Conservation (phyloP, 2,329 filamentous ascomycete species). For the Beauveria bassiana region DNA sequence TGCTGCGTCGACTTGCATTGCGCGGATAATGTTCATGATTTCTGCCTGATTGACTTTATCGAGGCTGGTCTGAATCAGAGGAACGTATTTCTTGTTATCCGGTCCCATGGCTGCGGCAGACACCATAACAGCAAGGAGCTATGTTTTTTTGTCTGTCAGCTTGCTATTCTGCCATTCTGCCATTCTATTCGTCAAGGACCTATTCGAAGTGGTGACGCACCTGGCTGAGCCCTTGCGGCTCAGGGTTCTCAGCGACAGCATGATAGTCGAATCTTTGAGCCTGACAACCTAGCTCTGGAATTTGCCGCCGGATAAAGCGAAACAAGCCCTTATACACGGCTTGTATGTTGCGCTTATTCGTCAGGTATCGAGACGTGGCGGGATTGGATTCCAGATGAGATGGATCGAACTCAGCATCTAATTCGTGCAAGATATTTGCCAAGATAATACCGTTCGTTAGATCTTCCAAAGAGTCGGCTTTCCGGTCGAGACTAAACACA, state of each 20-base stretch:
- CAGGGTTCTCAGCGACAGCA: constrained; percentile 48
- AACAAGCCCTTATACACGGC: constrained; percentile 46
- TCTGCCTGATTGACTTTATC: constrained; percentile 36
- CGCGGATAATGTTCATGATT: constrained; percentile 37
- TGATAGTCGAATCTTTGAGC: constrained; percentile 49
- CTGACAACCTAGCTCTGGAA: constrained; percentile 43
- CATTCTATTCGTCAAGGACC: neutral
- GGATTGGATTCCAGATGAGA: constrained; percentile 42
- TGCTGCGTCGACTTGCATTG: constrained; percentile 31
- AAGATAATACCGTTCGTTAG: constrained; percentile 47
- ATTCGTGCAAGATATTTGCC: constrained; percentile 48
- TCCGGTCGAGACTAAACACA: constrained; percentile 36
- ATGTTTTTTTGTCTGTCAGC: constrained; percentile 28
- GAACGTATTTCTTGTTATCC: constrained; percentile 46
- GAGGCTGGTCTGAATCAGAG: constrained; percentile 32
- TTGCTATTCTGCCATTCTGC: neutral
- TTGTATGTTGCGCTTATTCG: constrained; percentile 45
- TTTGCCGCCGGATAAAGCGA: constrained; percentile 47
- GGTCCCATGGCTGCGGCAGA: constrained; percentile 53
- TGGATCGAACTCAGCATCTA: constrained; percentile 50
- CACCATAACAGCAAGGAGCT: constrained; percentile 56
- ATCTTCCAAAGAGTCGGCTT: constrained; percentile 42
- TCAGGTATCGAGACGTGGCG: constrained; percentile 35
- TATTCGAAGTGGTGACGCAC: constrained; percentile 19
- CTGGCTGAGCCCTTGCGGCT: constrained; percentile 46